phyloP scores from a whole-genome alignment of 1,139 yeast species.

The Nakaseomyces delphensis region DNA sequence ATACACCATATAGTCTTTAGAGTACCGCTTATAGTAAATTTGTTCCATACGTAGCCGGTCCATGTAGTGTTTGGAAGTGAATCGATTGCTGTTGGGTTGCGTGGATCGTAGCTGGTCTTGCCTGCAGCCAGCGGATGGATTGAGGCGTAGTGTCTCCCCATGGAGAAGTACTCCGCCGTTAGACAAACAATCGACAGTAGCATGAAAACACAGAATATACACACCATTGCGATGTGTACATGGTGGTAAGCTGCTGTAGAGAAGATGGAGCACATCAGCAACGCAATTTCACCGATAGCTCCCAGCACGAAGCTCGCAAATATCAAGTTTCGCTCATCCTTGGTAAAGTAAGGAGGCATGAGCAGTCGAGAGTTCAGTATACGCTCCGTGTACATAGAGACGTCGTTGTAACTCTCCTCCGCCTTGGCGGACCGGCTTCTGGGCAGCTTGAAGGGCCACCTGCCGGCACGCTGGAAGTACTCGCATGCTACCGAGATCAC shows the following conservation, averaged over 20 bases:
- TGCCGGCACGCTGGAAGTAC: constrained; percentile 25
- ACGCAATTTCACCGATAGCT: constrained; percentile 64
- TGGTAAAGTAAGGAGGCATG: constrained; percentile 35
- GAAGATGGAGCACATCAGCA: constrained; percentile 66
- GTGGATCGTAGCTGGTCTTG: not conserved
- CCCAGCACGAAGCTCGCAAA: constrained; percentile 36
- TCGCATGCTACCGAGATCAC: constrained; percentile 44
- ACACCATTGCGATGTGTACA: constrained; percentile 66
- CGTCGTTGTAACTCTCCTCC: constrained; percentile 9
- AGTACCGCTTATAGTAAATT: constrained; percentile 43
- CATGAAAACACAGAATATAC: constrained; percentile 60
- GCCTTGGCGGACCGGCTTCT: constrained; percentile 3
- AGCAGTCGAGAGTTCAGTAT: constrained; percentile 13
- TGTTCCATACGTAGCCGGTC: constrained; percentile 29
- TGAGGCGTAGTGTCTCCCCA: constrained; percentile 46
- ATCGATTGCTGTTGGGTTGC: constrained; percentile 14
- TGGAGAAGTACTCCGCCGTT: constrained; percentile 49
- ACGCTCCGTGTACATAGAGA: constrained; percentile 13
- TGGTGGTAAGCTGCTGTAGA: constrained; percentile 50
- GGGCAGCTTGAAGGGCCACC: constrained; percentile 10
- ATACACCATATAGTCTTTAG: constrained; percentile 56
- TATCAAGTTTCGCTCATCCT: constrained; percentile 32
- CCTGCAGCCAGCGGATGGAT: constrained; percentile 24
- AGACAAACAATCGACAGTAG: constrained; percentile 58
- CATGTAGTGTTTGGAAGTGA: constrained; percentile 36